Base-by-base conservation (phyloP, 495 filamentous ascomycete genomes). In the Penicillium samsonianum region DNA sequence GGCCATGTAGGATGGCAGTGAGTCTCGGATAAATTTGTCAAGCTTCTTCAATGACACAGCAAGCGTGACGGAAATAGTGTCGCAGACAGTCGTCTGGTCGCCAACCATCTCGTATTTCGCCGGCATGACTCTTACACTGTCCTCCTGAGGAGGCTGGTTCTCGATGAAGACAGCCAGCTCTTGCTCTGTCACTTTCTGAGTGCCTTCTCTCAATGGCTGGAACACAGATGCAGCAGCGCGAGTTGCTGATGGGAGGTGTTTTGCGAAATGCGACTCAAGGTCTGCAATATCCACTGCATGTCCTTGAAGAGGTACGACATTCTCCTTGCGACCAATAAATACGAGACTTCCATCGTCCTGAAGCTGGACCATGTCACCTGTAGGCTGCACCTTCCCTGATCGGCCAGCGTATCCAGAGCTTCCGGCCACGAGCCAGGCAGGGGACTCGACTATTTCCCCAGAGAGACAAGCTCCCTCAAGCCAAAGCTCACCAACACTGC, bases 1-100 rank as follows among this genome's bases (percentile, higher is more conserved):
- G 4, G 67, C 53, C 76, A 80, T 76, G 53, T 78, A 74, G 0
- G 73, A 68, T 11, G 74, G 73, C 3, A 76, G 57, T 22, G 65
- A 69, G 59, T 76, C 73, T 4, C 55, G 59, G 22, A 70, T 62
- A 30, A 68, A 74, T 31, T 73, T 77, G 60, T 73, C 62, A 4
- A 77, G 61, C 25, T 65, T 67, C 51, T 65, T 72, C 23, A 77
- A 35, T 7, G 65, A 62, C 1, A 63, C 46, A 22, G 63, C 65
- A 22, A 74, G 65, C 26, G 38, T 61, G 2, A 59, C 45, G 0
- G 73, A 33, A 10, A 73, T 63, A 0, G 42, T 49, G 19, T 58
- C 53, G 44, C 65, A 58, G 26, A 73, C 55, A 1, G 50, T 62
- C 0, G 41, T 42, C n/a, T 59, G 22, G 2, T 46, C 14, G 2